Evolutionary conservation across 345 rosid genomes (phyloP).

Genomic region (Lenwebbia sp.): DNA sequence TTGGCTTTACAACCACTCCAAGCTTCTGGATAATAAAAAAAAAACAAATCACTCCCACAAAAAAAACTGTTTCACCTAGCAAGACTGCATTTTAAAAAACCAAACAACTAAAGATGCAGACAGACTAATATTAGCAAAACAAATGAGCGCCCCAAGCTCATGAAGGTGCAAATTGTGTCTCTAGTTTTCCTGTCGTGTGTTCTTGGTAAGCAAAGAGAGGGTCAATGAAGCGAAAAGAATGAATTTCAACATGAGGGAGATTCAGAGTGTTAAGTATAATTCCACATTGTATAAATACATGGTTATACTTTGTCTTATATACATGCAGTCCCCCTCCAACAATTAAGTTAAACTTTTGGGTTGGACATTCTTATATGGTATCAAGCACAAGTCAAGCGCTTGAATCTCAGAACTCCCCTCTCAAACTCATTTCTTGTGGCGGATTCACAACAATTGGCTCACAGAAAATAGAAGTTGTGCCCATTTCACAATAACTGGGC

Average conservation of each 20-base stretch:
- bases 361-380: background rate
- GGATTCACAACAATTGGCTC: background rate
- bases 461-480: background rate
- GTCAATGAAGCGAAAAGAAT: background rate
- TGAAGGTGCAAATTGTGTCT: background rate
- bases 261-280: background rate
- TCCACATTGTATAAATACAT: background rate
- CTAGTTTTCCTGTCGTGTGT: background rate
- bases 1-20: slow-evolving; percentile 64
- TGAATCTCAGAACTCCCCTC: background rate
- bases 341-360: background rate
- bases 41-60: background rate
- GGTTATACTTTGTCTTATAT: background rate
- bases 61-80: background rate
- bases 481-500: background rate
- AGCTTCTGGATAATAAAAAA: slow-evolving; percentile 32
- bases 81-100: background rate
- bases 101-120: background rate
- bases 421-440: background rate
- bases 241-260: background rate
- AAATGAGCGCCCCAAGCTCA: background rate
- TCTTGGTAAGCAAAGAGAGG: background rate
- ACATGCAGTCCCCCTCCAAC: background rate
- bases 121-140: background rate
- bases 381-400: background rate